phyloP scores from a whole-genome alignment of 495 filamentous ascomycete genomes.

The Xylaria curta region DNA sequence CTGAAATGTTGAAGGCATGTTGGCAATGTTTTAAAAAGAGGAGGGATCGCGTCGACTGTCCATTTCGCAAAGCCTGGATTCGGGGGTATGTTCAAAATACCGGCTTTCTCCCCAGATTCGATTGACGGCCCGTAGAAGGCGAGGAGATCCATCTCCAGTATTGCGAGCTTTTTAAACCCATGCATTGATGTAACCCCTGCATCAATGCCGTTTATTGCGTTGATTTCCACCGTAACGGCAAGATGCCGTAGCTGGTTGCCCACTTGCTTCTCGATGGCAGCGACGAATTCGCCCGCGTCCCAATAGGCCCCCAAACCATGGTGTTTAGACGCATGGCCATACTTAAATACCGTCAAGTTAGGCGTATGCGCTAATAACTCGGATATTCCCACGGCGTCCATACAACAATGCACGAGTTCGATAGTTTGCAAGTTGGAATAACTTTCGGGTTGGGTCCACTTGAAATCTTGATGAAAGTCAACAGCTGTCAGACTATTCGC shows the following conservation, averaged over 20 bases:
- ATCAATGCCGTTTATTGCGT: not conserved
- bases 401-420: not conserved
- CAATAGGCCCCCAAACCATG: not conserved
- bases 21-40: not conserved
- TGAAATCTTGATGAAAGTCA: slow-evolving; percentile 6
- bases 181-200: not conserved
- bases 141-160: not conserved
- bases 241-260: slow-evolving; percentile 7
- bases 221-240: not conserved
- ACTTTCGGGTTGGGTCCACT: not conserved
- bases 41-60: not conserved
- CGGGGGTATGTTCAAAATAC: not conserved
- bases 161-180: not conserved
- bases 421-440: not conserved
- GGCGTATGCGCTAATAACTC: slow-evolving; percentile 6
- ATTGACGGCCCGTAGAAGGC: not conserved
- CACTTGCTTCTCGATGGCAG: not conserved
- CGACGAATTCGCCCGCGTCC: slow-evolving; percentile 1
- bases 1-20: not conserved
- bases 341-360: slow-evolving; percentile 1
- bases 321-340: slow-evolving; percentile 6
- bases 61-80: not conserved
- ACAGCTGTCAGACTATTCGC: not conserved
- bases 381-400: slow-evolving; percentile 8
- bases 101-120: slow-evolving; percentile 9